phyloP scores from a whole-genome alignment of 1,284 basidiomycete species.

The Boletus semigastroideus region DNA sequence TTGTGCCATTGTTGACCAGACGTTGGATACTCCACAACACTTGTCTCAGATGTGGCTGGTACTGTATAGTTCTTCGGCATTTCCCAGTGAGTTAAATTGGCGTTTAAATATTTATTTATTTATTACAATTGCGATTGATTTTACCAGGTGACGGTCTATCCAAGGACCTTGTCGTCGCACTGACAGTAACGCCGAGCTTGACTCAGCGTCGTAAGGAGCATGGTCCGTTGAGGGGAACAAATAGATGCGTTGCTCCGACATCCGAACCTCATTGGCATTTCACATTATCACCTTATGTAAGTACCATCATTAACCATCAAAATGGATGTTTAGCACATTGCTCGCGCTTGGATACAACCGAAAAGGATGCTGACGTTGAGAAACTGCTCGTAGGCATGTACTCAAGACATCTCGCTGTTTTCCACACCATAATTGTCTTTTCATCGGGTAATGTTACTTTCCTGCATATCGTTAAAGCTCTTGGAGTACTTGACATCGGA shows the following conservation, averaged over 20 bases:
- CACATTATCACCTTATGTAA: too few species aligned
- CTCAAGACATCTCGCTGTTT: conserved; percentile 10
- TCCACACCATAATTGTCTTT: conserved; percentile 12
- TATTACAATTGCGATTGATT: too few species aligned
- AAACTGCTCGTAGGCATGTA: conserved; percentile 56
- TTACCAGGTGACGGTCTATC: conserved; percentile 15
- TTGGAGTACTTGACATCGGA: conserved; percentile 89
- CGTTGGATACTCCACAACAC: not conserved
- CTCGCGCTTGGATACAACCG: conserved; percentile 74
- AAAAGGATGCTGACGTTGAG: conserved; percentile 58
- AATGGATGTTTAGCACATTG: conserved; percentile 51
- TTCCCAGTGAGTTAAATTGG: too few species aligned
- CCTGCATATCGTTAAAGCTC: conserved; percentile 81
- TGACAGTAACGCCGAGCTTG: conserved; percentile 19
- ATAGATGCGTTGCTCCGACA: conserved; percentile 1
- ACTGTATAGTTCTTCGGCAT: too few species aligned
- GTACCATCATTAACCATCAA: not conserved
- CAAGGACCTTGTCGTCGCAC: conserved; percentile 17
- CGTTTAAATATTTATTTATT: too few species aligned
- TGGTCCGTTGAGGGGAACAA: too few species aligned
- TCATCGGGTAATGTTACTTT: conserved; percentile 61
- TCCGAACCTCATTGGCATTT: not conserved
- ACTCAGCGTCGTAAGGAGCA: conserved; percentile 23
- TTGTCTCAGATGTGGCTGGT: not conserved
- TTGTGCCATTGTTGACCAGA: conserved; percentile 79